Percentiles rank a stretch among this genome's conserved stretches.
These are phyloP conservation scores for Aurantiochytrium sp. DNA, from an alignment of 108 stramenopile species.

Conservation along the genomic window DNA sequence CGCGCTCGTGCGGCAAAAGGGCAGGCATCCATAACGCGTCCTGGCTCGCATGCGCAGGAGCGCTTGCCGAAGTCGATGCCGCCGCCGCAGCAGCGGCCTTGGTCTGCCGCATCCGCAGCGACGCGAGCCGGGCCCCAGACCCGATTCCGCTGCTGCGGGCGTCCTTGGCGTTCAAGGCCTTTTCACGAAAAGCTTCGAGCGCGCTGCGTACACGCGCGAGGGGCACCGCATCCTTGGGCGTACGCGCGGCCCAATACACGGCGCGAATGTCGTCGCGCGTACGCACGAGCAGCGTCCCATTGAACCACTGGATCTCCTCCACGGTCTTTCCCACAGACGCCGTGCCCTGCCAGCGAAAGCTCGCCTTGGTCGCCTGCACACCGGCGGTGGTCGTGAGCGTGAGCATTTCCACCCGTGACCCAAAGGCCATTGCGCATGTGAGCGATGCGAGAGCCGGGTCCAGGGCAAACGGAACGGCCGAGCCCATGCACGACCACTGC, in stretches of 20 bases:
- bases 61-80: too few species aligned
- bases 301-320: not conserved
- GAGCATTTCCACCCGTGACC: not conserved
- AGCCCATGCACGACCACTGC: not conserved
- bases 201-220: not conserved
- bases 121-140: not conserved
- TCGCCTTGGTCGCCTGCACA: not conserved
- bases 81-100: too few species aligned
- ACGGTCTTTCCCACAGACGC: not conserved
- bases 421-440: not conserved
- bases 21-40: too few species aligned
- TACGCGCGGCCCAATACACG: not conserved
- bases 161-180: not conserved
- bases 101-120: too few species aligned
- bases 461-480: not conserved
- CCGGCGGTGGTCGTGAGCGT: not conserved
- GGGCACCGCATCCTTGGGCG: not conserved
- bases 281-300: not conserved
- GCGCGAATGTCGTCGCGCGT: not conserved
- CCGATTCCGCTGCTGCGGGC: not conserved
- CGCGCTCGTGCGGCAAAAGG: too few species aligned
- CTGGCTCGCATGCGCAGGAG: too few species aligned
- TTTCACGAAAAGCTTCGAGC: not conserved
- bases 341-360: not conserved
- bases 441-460: not conserved